Conservation (phyloP, 345 rosid genomes). For the Eucalyptus dawsonii region DNA sequence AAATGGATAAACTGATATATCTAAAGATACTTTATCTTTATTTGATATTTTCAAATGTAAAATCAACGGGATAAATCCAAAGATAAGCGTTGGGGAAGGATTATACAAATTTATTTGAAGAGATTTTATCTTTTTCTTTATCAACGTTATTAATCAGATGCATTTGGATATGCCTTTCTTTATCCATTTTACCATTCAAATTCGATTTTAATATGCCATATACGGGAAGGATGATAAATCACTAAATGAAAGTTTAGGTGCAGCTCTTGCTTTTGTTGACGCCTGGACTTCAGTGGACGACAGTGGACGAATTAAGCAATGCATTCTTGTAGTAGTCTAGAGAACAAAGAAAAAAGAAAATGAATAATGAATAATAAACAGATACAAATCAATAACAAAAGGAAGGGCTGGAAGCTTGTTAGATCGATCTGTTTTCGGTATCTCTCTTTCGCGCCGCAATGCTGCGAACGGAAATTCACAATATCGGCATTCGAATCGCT, state of each 20-base stretch:
- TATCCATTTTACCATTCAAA: too few relatives aligned
- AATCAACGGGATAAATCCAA: background rate
- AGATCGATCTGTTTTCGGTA: too few relatives aligned
- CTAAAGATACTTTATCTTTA: background rate
- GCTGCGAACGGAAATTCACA: too few relatives aligned
- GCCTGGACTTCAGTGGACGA: background rate
- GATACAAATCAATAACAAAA: too few relatives aligned
- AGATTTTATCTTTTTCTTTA: too few relatives aligned
- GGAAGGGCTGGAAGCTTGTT: too few relatives aligned
- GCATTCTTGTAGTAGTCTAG: background rate
- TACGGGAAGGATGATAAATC: background rate
- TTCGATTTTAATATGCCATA: too few relatives aligned
- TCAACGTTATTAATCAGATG: background rate
- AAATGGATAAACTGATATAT: background rate
- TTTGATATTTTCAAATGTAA: background rate
- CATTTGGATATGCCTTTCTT: background rate
- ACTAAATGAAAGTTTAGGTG: background rate
- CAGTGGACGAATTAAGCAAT: background rate
- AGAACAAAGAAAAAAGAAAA: too few relatives aligned
- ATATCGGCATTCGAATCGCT: too few relatives aligned
- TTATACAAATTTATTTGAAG: background rate
- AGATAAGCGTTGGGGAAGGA: background rate
- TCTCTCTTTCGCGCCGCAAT: too few relatives aligned
- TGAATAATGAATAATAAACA: too few relatives aligned
- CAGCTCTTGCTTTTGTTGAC: background rate